phyloP scores from a whole-genome alignment of 805 yeast genomes.

The Barnettozyma vustinii region DNA sequence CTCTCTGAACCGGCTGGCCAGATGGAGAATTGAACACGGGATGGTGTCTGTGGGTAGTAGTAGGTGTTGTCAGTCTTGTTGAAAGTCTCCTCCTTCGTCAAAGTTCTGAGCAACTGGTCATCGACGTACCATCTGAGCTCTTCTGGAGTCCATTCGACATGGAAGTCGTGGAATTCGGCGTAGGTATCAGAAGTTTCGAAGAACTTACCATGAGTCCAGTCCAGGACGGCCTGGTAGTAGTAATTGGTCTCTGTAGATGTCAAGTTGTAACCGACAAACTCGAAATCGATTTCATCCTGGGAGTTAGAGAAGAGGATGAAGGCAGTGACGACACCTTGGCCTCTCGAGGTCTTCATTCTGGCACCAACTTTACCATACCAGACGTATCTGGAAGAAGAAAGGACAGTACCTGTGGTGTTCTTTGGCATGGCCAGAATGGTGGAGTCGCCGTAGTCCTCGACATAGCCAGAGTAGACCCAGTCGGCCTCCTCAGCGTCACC shows the following conservation, averaged over 20 bases:
- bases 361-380: constrained; percentile 86
- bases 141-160: constrained; percentile 79
- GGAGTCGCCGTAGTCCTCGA: constrained; percentile 49
- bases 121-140: constrained; percentile 66
- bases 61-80: constrained; percentile 55
- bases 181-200: constrained; percentile 47
- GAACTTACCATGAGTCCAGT: constrained; percentile 55
- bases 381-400: constrained; percentile 70
- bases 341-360: constrained; percentile 66
- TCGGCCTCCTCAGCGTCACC: constrained; percentile 66
- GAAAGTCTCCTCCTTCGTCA: constrained; percentile 53
- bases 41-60: constrained; percentile 68
- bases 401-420: constrained; percentile 66
- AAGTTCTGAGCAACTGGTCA: constrained; percentile 60
- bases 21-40: constrained; percentile 64
- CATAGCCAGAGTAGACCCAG: constrained; percentile 63
- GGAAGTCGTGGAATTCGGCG: constrained; percentile 67
- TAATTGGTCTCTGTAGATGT: constrained; percentile 68
- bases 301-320: constrained; percentile 77
- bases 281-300: constrained; percentile 88
- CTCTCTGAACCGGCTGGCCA: constrained; percentile 73
- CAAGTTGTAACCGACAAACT: constrained; percentile 74
- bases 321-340: constrained; percentile 81
- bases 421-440: constrained; percentile 75
- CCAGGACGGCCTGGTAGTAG: constrained; percentile 69